phyloP scores from a whole-genome alignment of 2,329 filamentous ascomycete species.

The Arthrobotrys iridis region DNA sequence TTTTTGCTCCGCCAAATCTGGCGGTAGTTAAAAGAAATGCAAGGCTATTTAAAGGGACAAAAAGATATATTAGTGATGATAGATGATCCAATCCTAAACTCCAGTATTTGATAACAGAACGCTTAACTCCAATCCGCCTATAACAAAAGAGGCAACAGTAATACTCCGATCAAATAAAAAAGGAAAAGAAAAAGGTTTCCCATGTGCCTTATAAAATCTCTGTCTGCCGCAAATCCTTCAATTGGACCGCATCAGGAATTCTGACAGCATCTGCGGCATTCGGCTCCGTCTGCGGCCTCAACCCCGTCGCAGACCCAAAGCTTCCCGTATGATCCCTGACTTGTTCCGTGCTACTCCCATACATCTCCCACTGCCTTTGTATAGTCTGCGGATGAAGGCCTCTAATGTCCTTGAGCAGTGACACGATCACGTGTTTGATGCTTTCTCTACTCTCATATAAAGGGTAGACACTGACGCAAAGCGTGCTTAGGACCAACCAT shows the following conservation, averaged over 20 bases:
- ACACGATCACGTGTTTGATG: slow-evolving; percentile 70
- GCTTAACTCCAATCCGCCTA: no score
- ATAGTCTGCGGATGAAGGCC: slow-evolving; percentile 9
- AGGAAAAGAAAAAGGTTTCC: no score
- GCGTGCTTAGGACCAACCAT: slow-evolving; percentile 77
- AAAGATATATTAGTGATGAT: no score
- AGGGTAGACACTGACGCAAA: slow-evolving; percentile 82
- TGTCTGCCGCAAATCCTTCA: slow-evolving; percentile 14
- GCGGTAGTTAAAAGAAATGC: no score
- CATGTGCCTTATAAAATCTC: neutral
- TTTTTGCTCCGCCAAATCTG: no score
- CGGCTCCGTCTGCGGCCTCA: slow-evolving; percentile 17
- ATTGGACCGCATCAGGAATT: neutral
- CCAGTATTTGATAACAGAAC: no score
- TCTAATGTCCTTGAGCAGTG: slow-evolving; percentile 71
- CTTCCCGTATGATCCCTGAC: neutral
- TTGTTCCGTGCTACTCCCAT: slow-evolving; percentile 27
- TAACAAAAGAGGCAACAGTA: no score
- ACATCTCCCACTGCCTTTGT: slow-evolving; percentile 21
- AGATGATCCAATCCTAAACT: no score
- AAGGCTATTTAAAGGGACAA: no score
- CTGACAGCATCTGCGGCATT: neutral
- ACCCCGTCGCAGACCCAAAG: neutral
- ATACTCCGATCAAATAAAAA: neutral
- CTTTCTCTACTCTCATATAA: slow-evolving; percentile 80